Conservation (phyloP, 805 yeast genomes). For the Starmerella bacillaris region DNA sequence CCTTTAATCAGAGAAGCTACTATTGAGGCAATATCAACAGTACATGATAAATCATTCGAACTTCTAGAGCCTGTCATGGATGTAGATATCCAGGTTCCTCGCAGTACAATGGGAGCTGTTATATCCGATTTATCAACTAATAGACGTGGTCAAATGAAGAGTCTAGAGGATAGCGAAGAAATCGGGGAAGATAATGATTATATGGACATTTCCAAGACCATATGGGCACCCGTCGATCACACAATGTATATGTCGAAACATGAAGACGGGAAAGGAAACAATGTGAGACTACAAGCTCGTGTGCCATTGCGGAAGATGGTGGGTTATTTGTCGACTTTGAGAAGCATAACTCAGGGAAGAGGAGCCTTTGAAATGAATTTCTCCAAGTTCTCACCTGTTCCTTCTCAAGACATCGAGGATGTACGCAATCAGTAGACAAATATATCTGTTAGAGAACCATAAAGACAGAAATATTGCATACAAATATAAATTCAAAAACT, state of each 20-base stretch:
- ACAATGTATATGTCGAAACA: conserved; percentile 28
- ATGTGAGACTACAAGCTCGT: conserved; percentile 40
- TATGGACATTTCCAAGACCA: conserved; percentile 31
- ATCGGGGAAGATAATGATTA: conserved; percentile 8
- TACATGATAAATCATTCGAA: conserved; percentile 25
- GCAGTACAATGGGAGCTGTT: conserved; percentile 56
- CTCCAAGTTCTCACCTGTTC: conserved; percentile 51
- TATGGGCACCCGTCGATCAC: conserved; percentile 29
- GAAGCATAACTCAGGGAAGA: conserved; percentile 80
- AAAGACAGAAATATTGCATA: too few relatives aligned
- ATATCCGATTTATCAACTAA: conserved; percentile 67
- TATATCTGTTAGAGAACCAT: too few relatives aligned
- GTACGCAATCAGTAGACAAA: too few relatives aligned
- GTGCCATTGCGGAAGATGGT: conserved; percentile 83
- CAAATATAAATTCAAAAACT: too few relatives aligned
- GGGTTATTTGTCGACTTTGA: conserved; percentile 59
- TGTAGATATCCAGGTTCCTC: conserved; percentile 45
- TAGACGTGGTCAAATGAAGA: conserved; percentile 54
- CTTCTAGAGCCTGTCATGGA: conserved; percentile 80
- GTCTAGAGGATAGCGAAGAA: conserved; percentile 31
- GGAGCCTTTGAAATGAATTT: conserved; percentile 69
- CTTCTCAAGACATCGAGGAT: conserved; percentile 30
- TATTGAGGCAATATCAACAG: conserved; percentile 23
- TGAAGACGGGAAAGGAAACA: conserved; percentile 15
- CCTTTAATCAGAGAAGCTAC: conserved; percentile 32